These are phyloP conservation scores for Aurifilum marmelostoma DNA, from an alignment of 2,329 filamentous ascomycete species.

Conservation along the genomic window DNA sequence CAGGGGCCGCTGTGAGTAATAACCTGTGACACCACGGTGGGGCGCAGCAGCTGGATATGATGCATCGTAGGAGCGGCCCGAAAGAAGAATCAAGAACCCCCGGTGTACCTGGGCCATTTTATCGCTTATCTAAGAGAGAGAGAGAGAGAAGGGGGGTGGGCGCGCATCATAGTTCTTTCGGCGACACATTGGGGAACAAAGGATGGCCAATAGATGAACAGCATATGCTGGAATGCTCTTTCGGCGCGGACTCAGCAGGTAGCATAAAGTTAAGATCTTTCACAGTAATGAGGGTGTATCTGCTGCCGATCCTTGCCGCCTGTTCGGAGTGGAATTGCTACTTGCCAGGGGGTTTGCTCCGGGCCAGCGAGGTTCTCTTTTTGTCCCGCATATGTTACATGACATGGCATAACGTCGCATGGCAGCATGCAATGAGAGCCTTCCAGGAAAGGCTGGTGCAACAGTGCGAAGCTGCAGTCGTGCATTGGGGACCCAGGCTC, in stretches of 20 bases:
- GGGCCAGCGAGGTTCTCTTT: background rate
- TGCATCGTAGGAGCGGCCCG: slow-evolving; percentile 21
- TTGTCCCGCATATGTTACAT: slow-evolving; percentile 4
- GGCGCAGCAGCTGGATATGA: slow-evolving; percentile 19
- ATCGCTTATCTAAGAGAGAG: background rate
- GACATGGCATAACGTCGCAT: slow-evolving; percentile 18
- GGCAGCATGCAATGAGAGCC: background rate
- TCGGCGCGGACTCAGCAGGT: background rate
- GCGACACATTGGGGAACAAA: background rate
- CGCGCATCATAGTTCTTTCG: background rate
- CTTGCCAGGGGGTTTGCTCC: background rate
- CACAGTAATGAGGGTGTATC: background rate
- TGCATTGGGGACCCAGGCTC: background rate
- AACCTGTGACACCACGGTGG: slow-evolving; percentile 21
- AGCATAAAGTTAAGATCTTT: background rate
- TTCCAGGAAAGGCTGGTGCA: slow-evolving; percentile 1
- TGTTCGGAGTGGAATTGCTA: background rate
- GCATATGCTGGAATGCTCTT: background rate
- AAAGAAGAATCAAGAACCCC: background rate
- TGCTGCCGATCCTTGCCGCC: slow-evolving; percentile 8
- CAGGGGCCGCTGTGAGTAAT: slow-evolving; percentile 23
- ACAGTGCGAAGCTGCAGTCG: background rate
- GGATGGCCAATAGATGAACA: background rate
- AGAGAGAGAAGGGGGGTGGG: too few species aligned
- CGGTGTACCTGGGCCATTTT: background rate